Evolutionary conservation across 2,329 filamentous ascomycete genomes (phyloP).

Genomic region (Leptographium flavum): DNA sequence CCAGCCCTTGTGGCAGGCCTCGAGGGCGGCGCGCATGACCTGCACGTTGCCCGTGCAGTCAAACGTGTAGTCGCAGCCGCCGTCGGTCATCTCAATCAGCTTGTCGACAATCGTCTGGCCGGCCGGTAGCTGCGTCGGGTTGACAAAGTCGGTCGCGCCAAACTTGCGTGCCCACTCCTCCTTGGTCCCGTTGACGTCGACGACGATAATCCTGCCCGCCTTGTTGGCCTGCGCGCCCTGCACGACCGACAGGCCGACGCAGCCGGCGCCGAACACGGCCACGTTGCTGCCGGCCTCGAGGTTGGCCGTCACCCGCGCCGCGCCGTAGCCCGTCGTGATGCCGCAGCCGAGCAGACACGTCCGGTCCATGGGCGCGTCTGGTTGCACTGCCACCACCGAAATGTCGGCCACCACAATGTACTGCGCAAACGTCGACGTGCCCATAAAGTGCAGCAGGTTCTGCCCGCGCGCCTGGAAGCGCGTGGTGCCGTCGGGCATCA

Average conservation of each 20-base stretch:
- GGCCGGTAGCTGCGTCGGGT: constrained; percentile 61
- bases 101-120: constrained; percentile 78
- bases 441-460: constrained; percentile 97
- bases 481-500: constrained; percentile 94
- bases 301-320: constrained; percentile 82
- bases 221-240: constrained; percentile 83
- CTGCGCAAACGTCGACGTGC: constrained; percentile 95
- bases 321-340: constrained; percentile 97
- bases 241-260: constrained; percentile 87
- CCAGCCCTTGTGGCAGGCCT: constrained; percentile 99
- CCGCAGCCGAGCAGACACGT: constrained; percentile 94
- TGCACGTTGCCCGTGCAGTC: constrained; percentile 96
- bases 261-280: constrained; percentile 89
- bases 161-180: constrained; percentile 90
- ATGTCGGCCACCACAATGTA: constrained; percentile 98
- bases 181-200: constrained; percentile 72
- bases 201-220: constrained; percentile 61
- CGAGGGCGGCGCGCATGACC: constrained; percentile 89
- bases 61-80: constrained; percentile 97
- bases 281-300: constrained; percentile 82
- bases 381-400: constrained; percentile 80
- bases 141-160: constrained; percentile 92
- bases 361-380: constrained; percentile 84
- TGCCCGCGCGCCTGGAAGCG: constrained; percentile 93
- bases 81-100: constrained; percentile 94